A percentile compares a stretch with the other conserved stretches of the same genome.
These are phyloP conservation scores for Fusarium tupiense DNA, from an alignment of 2,329 filamentous ascomycete genomes.

Conservation along the genomic window DNA sequence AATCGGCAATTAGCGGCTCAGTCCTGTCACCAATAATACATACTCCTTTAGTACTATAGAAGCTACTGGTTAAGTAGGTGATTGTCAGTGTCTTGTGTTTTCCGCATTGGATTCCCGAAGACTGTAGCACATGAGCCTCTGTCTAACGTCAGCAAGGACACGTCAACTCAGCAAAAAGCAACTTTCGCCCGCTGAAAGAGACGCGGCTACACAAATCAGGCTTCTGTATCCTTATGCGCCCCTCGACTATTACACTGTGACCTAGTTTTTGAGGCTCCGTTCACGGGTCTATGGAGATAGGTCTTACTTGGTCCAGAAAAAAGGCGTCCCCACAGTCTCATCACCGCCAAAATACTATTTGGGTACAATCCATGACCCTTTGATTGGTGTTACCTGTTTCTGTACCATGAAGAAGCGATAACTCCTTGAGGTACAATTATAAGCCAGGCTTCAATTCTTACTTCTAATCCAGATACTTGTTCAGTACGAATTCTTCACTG, in stretches of 20 bases:
- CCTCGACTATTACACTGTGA: neutral
- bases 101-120: neutral
- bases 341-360: constrained; percentile 4
- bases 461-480: neutral
- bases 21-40: neutral
- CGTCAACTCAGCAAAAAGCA: neutral
- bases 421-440: neutral
- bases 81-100: neutral
- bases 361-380: constrained; percentile 27
- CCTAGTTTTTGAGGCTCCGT: constrained; percentile 7
- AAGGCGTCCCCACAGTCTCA: constrained; percentile 16
- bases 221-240: neutral
- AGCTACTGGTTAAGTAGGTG: neutral
- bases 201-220: neutral
- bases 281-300: neutral
- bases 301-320: constrained; percentile 3
- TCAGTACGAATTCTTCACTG: neutral
- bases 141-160: neutral
- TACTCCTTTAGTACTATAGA: neutral
- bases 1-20: neutral
- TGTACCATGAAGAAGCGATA: neutral
- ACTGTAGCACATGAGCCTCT: neutral
- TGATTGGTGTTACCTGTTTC: constrained; percentile 2
- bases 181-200: neutral
- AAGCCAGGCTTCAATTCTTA: neutral